Evolutionary conservation across 192 early-diverging fungal genomes (phyloP).

Genomic region (Pilaira anomala): DNA sequence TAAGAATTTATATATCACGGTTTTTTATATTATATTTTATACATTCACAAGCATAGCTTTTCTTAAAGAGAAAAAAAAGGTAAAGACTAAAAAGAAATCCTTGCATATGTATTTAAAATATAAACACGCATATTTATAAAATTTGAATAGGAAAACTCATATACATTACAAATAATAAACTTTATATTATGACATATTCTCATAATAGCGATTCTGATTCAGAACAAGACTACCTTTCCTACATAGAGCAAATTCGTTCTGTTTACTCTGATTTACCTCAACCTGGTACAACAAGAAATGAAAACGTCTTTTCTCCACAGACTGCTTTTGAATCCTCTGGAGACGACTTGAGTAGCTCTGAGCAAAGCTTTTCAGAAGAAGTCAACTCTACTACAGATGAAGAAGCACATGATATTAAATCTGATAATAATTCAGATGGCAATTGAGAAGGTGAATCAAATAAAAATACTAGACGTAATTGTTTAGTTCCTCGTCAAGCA

Average conservation of each 20-base stretch:
- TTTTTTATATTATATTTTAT: too few relatives aligned
- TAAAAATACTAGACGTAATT: not conserved
- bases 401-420: not conserved
- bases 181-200: not conserved
- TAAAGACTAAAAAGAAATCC: too few relatives aligned
- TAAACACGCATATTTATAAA: not conserved
- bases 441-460: not conserved
- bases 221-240: not conserved
- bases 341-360: not conserved
- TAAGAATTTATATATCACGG: not conserved
- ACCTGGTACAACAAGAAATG: not conserved
- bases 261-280: not conserved
- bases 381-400: slow-evolving; percentile 8
- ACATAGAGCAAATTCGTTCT: not conserved
- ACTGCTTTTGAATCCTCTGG: slow-evolving; percentile 3
- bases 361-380: not conserved
- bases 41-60: too few relatives aligned
- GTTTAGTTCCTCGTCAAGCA: not conserved
- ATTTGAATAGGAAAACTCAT: not conserved
- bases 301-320: not conserved
- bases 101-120: not conserved
- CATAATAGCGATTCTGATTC: not conserved
- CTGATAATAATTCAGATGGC: not conserved
- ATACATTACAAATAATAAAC: too few relatives aligned
- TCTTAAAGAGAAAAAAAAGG: too few relatives aligned